phyloP scores from a whole-genome alignment of 2,329 filamentous ascomycete species.

The Stromatinia cepivora region DNA sequence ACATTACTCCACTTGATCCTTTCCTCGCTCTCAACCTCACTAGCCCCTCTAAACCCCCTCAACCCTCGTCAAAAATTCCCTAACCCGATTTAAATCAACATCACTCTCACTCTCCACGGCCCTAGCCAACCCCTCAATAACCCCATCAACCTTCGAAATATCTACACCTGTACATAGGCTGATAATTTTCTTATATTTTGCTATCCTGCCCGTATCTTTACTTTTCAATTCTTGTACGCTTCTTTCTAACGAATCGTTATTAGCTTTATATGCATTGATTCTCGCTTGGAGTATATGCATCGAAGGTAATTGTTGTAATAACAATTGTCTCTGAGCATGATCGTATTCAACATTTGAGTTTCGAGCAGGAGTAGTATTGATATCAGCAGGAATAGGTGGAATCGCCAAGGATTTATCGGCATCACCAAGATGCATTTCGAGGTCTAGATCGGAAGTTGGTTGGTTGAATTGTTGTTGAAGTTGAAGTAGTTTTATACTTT shows the following conservation, averaged over 20 bases:
- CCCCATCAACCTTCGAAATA: conserved; percentile 73
- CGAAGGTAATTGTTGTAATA: conserved; percentile 53
- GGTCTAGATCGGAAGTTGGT: conserved; percentile 55
- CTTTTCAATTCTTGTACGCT: conserved; percentile 72
- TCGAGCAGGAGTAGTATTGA: conserved; percentile 34
- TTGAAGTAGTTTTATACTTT: conserved; percentile 56
- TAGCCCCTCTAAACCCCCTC: conserved; percentile 41
- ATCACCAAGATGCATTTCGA: conserved; percentile 48
- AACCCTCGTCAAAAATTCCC: conserved; percentile 77
- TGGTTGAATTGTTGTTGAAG: conserved; percentile 51
- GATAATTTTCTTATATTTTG: conserved; percentile 86
- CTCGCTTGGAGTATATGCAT: conserved; percentile 63
- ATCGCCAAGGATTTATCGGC: conserved; percentile 39
- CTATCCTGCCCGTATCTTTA: conserved; percentile 78
- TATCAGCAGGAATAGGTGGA: conserved; percentile 32
- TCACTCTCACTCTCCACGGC: conserved; percentile 88
- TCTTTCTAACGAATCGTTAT: conserved; percentile 66
- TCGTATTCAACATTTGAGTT: conserved; percentile 48
- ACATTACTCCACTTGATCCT: neutral
- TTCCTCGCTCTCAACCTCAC: too few species aligned
- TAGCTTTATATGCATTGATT: conserved; percentile 66
- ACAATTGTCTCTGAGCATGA: conserved; percentile 44
- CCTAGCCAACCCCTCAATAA: conserved; percentile 75
- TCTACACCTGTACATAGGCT: conserved; percentile 79
- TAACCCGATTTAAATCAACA: conserved; percentile 72